Evolutionary conservation across 108 stramenopile species (phyloP), one percentile per base, ranked within the genome.

Genomic region (Seminavis robusta): DNA sequence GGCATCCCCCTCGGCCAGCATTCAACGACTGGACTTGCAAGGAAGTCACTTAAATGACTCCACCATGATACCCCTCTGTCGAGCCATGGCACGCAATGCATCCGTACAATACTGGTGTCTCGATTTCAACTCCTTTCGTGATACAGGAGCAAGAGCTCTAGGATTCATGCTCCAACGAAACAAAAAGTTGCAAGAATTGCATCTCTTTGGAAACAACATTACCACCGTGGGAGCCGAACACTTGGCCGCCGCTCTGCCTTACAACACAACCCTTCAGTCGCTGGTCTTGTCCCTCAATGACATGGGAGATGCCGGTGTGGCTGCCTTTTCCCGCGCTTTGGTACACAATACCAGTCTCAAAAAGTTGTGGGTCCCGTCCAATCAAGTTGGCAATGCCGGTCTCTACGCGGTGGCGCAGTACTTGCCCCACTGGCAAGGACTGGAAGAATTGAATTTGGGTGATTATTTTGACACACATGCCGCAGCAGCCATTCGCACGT

Each of bases 61-160:
- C n/a, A n/a, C n/a, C n/a, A n/a, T n/a, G n/a, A n/a, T n/a, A n/a
- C n/a, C n/a, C n/a, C n/a, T n/a, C n/a, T n/a, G n/a, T n/a, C n/a
- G n/a, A n/a, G n/a, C n/a, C n/a, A n/a, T n/a, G n/a, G n/a, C n/a
- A n/a, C n/a, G 45, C 53, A 61, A 54, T 38, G 33, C 39, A 0
- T 52, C 36, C 0, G 34, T 58, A 1, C 42, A 71, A 32, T 51
- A 38, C 23, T 41, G 59, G 25, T 52, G 56, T 24, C 40, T 73
- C 16, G 71, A 73, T 65, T 73, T 73, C 59, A 73, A 73, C 34
- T 52, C 33, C 26, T 65, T 73, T 60, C 45, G 45, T 23, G 1
- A 32, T 5, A 32, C 32, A 26, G 71, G 63, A 1, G 45, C 43
- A 16, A 47, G 37, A 45, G 19, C 58, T 0, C 31, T 73, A 27